Conservation (phyloP, 1,139 yeast species). For the Entelexis sorbosivorans region DNA sequence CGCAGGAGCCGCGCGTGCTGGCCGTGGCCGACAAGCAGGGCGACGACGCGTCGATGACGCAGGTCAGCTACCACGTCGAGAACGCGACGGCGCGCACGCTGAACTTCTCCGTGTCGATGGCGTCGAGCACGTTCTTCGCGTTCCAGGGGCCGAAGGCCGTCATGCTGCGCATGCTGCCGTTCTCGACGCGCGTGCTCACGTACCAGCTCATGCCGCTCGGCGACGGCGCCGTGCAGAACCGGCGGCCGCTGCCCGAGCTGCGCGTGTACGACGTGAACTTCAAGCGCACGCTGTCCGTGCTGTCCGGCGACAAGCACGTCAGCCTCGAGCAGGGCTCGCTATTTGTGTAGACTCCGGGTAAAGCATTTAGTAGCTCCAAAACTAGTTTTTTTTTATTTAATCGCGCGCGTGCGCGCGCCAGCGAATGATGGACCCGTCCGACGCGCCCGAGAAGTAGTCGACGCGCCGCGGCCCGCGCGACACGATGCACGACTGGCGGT, state of each 20-base stretch:
- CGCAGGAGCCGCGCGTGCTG: slow-evolving; percentile 59
- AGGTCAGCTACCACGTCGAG: slow-evolving; percentile 47
- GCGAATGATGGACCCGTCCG: slow-evolving; percentile 29
- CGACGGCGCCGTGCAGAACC: slow-evolving; percentile 18
- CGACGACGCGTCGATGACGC: slow-evolving; percentile 21
- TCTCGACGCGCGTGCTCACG: slow-evolving; percentile 40
- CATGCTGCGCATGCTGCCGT: slow-evolving; percentile 50
- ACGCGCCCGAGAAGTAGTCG: slow-evolving; percentile 29
- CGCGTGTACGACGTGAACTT: slow-evolving; percentile 39
- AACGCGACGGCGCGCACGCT: slow-evolving; percentile 64
- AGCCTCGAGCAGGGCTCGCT: slow-evolving; percentile 20
- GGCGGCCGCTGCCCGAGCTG: slow-evolving; percentile 21
- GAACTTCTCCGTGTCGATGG: slow-evolving; percentile 45
- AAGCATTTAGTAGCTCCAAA: too few species aligned
- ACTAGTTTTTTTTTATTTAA: not conserved
- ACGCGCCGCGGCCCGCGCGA: slow-evolving; percentile 35
- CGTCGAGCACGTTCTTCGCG: slow-evolving; percentile 33
- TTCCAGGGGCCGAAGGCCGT: slow-evolving; percentile 32
- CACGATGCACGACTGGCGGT: slow-evolving; percentile 42
- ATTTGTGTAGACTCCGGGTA: slow-evolving; percentile 10
- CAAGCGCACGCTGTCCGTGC: slow-evolving; percentile 50
- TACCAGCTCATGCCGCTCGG: slow-evolving; percentile 31
- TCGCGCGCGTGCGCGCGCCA: slow-evolving; percentile 23
- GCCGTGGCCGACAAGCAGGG: slow-evolving; percentile 30
- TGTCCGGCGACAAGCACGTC: slow-evolving; percentile 32